phyloP scores from a whole-genome alignment of 2,329 filamentous ascomycete species.

The Alternaria ethzedia region DNA sequence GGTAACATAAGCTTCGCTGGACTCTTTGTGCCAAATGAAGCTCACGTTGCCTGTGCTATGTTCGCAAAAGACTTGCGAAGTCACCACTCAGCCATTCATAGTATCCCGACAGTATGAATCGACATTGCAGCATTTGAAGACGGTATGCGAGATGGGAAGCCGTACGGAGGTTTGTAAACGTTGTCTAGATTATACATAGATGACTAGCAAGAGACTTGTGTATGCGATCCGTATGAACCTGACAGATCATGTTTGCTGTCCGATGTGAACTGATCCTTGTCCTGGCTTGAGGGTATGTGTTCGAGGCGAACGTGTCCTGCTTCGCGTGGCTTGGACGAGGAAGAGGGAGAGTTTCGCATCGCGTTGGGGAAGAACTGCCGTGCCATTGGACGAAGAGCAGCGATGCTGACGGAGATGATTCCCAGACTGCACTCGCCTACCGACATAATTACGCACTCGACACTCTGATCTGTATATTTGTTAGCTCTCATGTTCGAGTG shows the following conservation, averaged over 20 bases:
- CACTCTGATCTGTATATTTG: slow-evolving; percentile 18
- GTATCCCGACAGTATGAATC: neutral
- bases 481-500: neutral
- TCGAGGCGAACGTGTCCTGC: slow-evolving; percentile 2
- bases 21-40: neutral
- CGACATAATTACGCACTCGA: slow-evolving; percentile 30
- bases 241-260: slow-evolving; percentile 2
- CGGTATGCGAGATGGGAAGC: neutral
- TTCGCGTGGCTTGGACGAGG: neutral
- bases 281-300: neutral
- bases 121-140: neutral
- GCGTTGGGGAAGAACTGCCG: slow-evolving; percentile 24
- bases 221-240: neutral
- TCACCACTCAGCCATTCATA: neutral
- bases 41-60: neutral
- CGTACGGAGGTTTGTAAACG: neutral
- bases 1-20: neutral
- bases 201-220: neutral
- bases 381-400: slow-evolving; percentile 33
- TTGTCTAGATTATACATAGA: neutral
- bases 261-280: neutral
- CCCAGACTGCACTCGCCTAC: slow-evolving; percentile 39
- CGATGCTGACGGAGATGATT: slow-evolving; percentile 38
- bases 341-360: slow-evolving; percentile 1
- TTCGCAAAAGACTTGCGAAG: neutral